Conservation (phyloP, 768 basidiomycete genomes). For the Suillus brevipes region DNA sequence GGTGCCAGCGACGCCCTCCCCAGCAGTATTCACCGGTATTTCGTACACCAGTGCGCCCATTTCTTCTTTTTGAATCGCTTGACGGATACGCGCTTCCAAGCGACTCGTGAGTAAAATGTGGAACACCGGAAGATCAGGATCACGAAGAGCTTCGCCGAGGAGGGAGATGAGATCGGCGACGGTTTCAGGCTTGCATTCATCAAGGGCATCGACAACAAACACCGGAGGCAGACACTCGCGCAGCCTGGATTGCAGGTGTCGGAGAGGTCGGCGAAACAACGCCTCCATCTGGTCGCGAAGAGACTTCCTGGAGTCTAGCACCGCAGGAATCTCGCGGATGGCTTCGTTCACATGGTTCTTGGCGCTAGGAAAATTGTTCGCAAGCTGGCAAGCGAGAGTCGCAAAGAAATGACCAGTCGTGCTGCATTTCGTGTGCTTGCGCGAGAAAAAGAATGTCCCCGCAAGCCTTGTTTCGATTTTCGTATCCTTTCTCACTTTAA, state of each 20-base stretch:
- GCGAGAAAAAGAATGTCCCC: conserved; percentile 2
- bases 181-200: not conserved
- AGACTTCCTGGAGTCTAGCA: not conserved
- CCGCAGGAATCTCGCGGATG: not conserved
- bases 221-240: not conserved
- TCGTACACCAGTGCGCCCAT: not conserved
- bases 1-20: not conserved
- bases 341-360: not conserved
- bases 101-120: not conserved
- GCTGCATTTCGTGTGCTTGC: not conserved
- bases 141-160: not conserved
- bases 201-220: not conserved
- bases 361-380: not conserved
- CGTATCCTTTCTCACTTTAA: not conserved
- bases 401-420: not conserved
- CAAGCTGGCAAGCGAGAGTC: not conserved
- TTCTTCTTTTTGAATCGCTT: not conserved
- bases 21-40: not conserved
- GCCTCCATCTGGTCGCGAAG: not conserved
- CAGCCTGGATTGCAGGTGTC: not conserved
- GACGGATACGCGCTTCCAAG: not conserved
- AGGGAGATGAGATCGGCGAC: not conserved
- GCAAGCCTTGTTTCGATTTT: not conserved
- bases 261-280: not conserved
- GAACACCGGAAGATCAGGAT: not conserved